Evolutionary conservation across 331 rosid species (phyloP).

Genomic region (Stylosanthes scabra): DNA sequence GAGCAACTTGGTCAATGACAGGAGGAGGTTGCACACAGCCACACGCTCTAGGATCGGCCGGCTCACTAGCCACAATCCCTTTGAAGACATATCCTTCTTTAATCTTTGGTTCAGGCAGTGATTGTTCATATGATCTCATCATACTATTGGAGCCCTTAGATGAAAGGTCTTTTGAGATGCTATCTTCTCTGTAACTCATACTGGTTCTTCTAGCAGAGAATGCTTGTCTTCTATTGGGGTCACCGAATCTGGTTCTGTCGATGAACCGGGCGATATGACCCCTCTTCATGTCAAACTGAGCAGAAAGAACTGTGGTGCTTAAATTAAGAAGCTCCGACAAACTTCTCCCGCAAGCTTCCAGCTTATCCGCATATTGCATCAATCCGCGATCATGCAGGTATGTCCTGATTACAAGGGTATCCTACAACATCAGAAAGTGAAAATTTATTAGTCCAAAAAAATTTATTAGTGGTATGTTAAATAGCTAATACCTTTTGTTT

Average conservation of each 20-base stretch:
- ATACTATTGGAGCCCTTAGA: slow-evolving; percentile 46
- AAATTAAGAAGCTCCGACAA: slow-evolving; percentile 65
- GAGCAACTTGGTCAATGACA: slow-evolving; percentile 63
- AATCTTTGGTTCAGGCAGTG: slow-evolving; percentile 56
- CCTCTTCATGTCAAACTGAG: slow-evolving; percentile 77
- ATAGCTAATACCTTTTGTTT: slow-evolving; percentile 67
- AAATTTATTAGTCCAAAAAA: not conserved
- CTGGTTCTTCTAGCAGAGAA: slow-evolving; percentile 42
- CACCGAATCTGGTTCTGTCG: slow-evolving; percentile 53
- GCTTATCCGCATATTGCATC: slow-evolving; percentile 81
- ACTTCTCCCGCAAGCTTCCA: slow-evolving; percentile 58
- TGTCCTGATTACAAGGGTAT: slow-evolving; percentile 75
- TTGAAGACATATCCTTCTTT: slow-evolving; percentile 79
- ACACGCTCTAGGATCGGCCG: slow-evolving; percentile 74
- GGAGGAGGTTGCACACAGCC: slow-evolving; percentile 79
- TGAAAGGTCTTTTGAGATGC: slow-evolving; percentile 47
- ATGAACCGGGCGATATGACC: slow-evolving; percentile 84
- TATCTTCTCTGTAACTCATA: slow-evolving; percentile 42
- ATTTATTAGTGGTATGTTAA: not conserved
- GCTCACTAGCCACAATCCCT: slow-evolving; percentile 77
- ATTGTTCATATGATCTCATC: slow-evolving; percentile 50
- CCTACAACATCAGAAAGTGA: slow-evolving; percentile 48
- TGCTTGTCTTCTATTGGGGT: slow-evolving; percentile 45
- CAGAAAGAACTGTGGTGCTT: slow-evolving; percentile 49
- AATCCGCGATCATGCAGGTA: slow-evolving; percentile 80